Base-by-base conservation (phyloP, 2,329 filamentous ascomycete genomes). In the Aspergillus sp. region DNA sequence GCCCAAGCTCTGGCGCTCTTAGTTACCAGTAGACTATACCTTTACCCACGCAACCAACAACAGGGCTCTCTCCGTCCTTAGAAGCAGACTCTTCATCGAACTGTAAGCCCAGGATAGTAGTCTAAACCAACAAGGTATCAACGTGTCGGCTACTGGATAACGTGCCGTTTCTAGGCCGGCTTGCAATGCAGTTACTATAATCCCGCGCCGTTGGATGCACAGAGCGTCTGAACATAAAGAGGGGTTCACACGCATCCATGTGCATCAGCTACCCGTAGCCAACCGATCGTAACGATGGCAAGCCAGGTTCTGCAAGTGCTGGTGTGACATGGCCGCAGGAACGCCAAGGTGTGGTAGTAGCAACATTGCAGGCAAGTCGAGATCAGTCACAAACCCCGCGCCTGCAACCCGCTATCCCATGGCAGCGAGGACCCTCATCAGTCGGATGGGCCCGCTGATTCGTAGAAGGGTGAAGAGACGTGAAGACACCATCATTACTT, bases 321-420 rank as follows among this genome's bases (percentile, higher is more conserved):
- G 30, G 45, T 50, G 41, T 45, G 45, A 50, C 45, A 50, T n/a
- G 55, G 23, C 49, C 38, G 32, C 15, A 41, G 32, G 55, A 50
- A 45, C 32, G 55, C 54, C 39, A 36, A 48, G 32, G 28, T 32
- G 17, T 5, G 13, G 41, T 23, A 45, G 45, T 13, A 25, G 15
- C 45, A 49, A 28, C 45, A 49, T 13, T 21, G 43, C 19, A 21
- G 23, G 23, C 45, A 28, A 30, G 45, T 13, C 45, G 23, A 49
- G 45, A 49, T 49, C 41, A n/a, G 36, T 39, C 53, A 55, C 38
- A 47, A 21, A 47, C 53, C 53, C 39, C 53, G 53, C 41, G 53
- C 39, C 19, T 25, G 23, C 39, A 17, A 36, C 45, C 39, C 39
- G 25, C 30, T 19, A 55, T 55, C 21, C 19, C 53, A 47, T 47